Conservation (phyloP, 1,139 yeast genomes). For the Pichia sp. region DNA sequence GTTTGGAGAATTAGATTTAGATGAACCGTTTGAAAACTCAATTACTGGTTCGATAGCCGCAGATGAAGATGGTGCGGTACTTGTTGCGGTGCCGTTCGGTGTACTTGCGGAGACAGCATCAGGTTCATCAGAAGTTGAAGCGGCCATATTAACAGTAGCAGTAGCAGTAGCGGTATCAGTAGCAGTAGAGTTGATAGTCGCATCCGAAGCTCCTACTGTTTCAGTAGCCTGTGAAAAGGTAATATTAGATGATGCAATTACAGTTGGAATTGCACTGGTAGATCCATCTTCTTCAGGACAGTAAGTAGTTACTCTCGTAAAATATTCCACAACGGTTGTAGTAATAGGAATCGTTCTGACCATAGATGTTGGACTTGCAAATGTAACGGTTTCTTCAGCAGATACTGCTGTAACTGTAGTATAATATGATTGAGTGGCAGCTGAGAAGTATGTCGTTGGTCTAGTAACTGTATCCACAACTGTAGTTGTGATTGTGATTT, state of each 20-base stretch:
- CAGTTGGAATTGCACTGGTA: neutral
- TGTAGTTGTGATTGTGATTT: constrained; percentile 8
- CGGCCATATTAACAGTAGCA: too few species aligned
- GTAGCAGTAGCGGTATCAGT: too few species aligned
- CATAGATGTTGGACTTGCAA: neutral
- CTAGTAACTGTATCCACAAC: neutral
- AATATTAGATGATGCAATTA: neutral
- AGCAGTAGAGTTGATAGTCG: too few species aligned
- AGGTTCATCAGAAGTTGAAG: too few species aligned
- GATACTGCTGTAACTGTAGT: neutral
- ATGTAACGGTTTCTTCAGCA: neutral
- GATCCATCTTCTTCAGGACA: constrained; percentile 1
- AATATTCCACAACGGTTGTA: neutral
- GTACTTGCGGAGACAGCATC: too few species aligned
- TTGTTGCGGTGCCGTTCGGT: too few species aligned
- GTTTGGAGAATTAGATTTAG: too few species aligned
- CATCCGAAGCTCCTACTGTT: too few species aligned
- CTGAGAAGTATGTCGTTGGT: neutral
- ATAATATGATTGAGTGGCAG: neutral
- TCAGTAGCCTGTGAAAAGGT: neutral
- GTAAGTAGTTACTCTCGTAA: constrained; percentile 1
- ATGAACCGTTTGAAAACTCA: too few species aligned
- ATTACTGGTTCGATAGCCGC: too few species aligned
- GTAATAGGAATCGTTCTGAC: neutral
- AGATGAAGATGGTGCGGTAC: too few species aligned